Evolutionary conservation across 192 early-diverging fungal genomes (phyloP).

Genomic region (Coemansia sp.): DNA sequence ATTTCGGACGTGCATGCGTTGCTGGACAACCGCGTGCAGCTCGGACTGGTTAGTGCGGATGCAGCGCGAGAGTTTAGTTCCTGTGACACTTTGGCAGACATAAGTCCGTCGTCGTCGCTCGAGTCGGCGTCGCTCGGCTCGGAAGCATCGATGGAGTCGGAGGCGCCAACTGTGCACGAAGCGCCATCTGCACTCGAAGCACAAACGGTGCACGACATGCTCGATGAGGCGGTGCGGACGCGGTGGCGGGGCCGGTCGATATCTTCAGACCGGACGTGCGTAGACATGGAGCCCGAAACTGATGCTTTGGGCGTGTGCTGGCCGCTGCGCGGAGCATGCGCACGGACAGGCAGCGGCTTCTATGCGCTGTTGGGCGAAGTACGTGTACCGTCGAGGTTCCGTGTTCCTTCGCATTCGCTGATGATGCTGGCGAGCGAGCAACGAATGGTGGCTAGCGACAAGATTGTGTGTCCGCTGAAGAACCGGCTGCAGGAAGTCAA

Average conservation of each 20-base stretch:
- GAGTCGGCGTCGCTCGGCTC: constrained; percentile 13
- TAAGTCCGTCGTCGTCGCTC: constrained; percentile 21
- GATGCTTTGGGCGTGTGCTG: constrained; percentile 47
- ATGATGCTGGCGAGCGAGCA: constrained; percentile 50
- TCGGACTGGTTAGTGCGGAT: constrained; percentile 26
- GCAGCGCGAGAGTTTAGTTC: constrained; percentile 12
- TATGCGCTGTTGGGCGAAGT: constrained; percentile 39
- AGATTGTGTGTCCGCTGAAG: constrained; percentile 50
- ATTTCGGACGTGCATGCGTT: constrained; percentile 27
- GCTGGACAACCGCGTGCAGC: constrained; percentile 34
- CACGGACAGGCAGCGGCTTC: constrained; percentile 29
- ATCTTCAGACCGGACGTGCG: constrained; percentile 25
- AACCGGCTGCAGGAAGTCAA: constrained; percentile 50
- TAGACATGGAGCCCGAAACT: background rate
- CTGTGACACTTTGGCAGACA: background rate
- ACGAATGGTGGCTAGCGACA: constrained; percentile 52
- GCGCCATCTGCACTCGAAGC: too few relatives aligned
- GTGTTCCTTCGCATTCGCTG: constrained; percentile 40
- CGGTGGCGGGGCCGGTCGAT: constrained; percentile 26
- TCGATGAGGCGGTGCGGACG: constrained; percentile 22
- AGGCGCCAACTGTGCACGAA: too few relatives aligned
- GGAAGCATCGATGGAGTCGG: too few relatives aligned
- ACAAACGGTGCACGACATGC: background rate
- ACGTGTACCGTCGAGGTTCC: constrained; percentile 44
- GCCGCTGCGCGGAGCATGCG: constrained; percentile 28